Base-by-base conservation (phyloP, 78 protist species). In the Dictyostelium citrinum region DNA sequence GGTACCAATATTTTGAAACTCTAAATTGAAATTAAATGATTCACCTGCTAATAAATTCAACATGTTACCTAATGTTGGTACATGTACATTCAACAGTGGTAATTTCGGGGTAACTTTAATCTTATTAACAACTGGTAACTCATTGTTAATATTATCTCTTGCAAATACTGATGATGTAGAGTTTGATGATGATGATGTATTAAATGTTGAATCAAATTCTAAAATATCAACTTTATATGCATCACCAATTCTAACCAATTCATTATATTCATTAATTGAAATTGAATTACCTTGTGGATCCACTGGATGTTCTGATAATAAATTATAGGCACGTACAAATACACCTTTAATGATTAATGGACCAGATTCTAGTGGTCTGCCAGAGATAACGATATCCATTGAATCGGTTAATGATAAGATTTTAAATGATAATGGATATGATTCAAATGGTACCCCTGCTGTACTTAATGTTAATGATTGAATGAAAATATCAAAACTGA, bases 361-460 rank as follows among this genome's bases (percentile, higher is more conserved):
- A 9, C 93, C 93, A 27, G 93, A 68, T n/a, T 45, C 39, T 9
- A 88, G 24, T 45, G 93, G 60, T 20, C 85, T 31, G 35, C 93
- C 93, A 67, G 51, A 45, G 27, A 88, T 76, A 20, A 88, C 55
- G 2, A 88, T 88, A 45, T 88, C 93, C 93, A 88, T 88, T 39
- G 41, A 37, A 5, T 88, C 85, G 2, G 93, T 88, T 14, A 41
- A n/a, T 24, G 93, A 76, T 17, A 78, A 12, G 2, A 78, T 82
- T 35, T 78, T 88, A 80, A 91, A 83, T n/a, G 95, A 91, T 1
- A 91, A 17, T n/a, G 95, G 95, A 58, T 83, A 91, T 0, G 90
- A 76, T 31, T 91, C 95, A 60, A 91, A 91, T 29, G 95, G 88
- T 37, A 84, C 91, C 49, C 95, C 95, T 3, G 91, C 77, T 5